Evolutionary conservation across 1,284 basidiomycete species (phyloP).

Genomic region (Leccinum fuscescens): DNA sequence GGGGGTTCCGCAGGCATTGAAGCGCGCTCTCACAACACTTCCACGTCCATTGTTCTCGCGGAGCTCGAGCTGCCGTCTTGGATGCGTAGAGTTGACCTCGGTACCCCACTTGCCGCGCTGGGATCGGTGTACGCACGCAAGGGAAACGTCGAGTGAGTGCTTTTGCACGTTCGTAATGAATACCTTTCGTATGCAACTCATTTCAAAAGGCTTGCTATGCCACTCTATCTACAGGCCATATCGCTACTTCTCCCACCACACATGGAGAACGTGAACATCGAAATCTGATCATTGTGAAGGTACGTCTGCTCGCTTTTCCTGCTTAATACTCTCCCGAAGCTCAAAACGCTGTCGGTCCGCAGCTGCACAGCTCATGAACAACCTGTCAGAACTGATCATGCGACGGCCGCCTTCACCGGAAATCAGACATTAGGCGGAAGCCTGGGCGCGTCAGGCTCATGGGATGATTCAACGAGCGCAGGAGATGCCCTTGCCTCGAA

Average conservation of each 20-base stretch:
- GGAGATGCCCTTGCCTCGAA: constrained; percentile 21
- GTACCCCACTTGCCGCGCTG: constrained; percentile 67
- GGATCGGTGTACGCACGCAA: constrained; percentile 59
- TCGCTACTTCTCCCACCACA: constrained; percentile 60
- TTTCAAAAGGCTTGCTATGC: constrained; percentile 54
- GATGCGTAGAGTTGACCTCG: constrained; percentile 58
- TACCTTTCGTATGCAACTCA: background rate
- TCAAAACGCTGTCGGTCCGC: background rate
- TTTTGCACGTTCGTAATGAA: background rate
- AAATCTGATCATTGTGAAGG: constrained; percentile 58
- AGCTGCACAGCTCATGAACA: constrained; percentile 74
- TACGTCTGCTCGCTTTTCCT: constrained; percentile 21
- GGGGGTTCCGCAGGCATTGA: background rate
- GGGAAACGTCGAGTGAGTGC: constrained; percentile 60
- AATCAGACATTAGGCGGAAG: constrained; percentile 53
- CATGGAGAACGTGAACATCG: constrained; percentile 36
- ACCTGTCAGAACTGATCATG: constrained; percentile 59
- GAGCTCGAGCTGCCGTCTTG: constrained; percentile 62
- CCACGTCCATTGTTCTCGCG: constrained; percentile 35
- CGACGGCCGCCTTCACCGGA: constrained; percentile 46
- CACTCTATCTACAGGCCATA: constrained; percentile 64
- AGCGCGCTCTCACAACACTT: background rate
- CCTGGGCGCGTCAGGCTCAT: constrained; percentile 58
- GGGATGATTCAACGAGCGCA: constrained; percentile 43
- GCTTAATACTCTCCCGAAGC: background rate